Percentiles rank a stretch among this genome's conserved stretches.
Evolutionary conservation across 352 stramenopile species (phyloP).

Genomic region (Phytophthora pisi): DNA sequence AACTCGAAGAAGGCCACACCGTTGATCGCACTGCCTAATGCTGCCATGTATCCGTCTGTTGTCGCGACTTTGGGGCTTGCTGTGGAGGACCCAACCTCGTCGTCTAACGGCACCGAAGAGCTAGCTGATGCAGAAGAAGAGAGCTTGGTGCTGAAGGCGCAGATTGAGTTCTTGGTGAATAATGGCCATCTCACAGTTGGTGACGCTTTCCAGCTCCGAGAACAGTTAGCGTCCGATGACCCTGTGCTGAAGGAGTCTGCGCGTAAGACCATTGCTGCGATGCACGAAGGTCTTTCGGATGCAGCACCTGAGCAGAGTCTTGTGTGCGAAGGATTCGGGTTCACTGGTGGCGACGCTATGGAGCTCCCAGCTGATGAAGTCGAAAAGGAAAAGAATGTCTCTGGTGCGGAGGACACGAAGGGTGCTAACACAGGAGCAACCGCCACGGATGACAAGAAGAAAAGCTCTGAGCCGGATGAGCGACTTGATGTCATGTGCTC

Average conservation of each 20-base stretch:
- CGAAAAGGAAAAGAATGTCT: slow-evolving; percentile 17
- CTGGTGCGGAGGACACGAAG: slow-evolving; percentile 1
- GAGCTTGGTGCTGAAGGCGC: slow-evolving; percentile 63
- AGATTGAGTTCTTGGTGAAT: slow-evolving; percentile 82
- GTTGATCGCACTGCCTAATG: slow-evolving; percentile 31
- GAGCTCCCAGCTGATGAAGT: slow-evolving; percentile 11
- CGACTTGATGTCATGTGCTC: slow-evolving; percentile 84
- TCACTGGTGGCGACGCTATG: slow-evolving; percentile 30
- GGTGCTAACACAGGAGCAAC: background rate
- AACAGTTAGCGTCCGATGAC: slow-evolving; percentile 66
- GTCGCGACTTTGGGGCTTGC: slow-evolving; percentile 13
- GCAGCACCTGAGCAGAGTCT: slow-evolving; percentile 16
- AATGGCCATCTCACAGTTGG: slow-evolving; percentile 58
- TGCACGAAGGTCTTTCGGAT: slow-evolving; percentile 66
- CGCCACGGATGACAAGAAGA: slow-evolving; percentile 17
- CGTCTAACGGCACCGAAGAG: background rate
- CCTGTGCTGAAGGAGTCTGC: slow-evolving; percentile 48
- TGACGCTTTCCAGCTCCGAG: slow-evolving; percentile 77
- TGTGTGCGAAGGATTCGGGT: slow-evolving; percentile 38
- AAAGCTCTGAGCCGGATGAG: slow-evolving; percentile 32
- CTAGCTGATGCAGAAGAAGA: slow-evolving; percentile 27
- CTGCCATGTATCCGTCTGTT: slow-evolving; percentile 37
- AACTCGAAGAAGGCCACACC: slow-evolving; percentile 31
- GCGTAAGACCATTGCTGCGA: slow-evolving; percentile 59
- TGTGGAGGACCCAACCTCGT: background rate